Conservation (phyloP, 2,329 filamentous ascomycete genomes). For the Botryotinia globosa region DNA sequence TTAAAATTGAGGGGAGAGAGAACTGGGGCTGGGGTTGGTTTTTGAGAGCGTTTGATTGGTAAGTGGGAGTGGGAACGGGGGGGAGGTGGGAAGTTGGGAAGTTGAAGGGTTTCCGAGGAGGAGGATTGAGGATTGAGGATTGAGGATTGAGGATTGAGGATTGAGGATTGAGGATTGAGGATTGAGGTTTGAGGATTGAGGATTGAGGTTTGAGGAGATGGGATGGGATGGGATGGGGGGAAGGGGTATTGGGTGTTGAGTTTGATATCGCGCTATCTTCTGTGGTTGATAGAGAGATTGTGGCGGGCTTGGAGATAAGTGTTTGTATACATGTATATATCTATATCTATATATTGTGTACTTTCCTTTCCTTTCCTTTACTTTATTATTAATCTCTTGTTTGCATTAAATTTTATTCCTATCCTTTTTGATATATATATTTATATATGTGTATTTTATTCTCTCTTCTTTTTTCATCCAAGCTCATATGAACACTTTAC, state of each 20-base stretch:
- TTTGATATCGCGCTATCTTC: neutral
- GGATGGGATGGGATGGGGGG: neutral
- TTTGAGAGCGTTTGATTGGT: neutral
- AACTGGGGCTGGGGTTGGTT: neutral
- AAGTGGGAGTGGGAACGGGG: neutral
- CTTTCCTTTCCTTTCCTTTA: neutral
- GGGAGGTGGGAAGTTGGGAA: neutral
- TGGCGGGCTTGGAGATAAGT: neutral
- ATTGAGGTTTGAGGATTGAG: too few relatives aligned
- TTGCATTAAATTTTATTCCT: too few relatives aligned
- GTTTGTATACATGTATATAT: neutral
- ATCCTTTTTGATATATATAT: too few relatives aligned
- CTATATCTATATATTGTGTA: neutral
- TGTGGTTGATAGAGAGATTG: neutral
- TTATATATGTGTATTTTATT: too few relatives aligned
- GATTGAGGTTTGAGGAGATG: too few relatives aligned
- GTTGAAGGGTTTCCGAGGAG: constrained; percentile 10
- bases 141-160: too few relatives aligned
- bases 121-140: too few relatives aligned
- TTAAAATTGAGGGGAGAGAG: neutral
- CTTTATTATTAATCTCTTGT: neutral
- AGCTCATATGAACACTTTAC: neutral
- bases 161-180: too few relatives aligned
- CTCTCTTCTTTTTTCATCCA: neutral
- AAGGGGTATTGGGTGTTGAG: too few relatives aligned